Evolutionary conservation across 2,329 filamentous ascomycete species (phyloP).

Genomic region (Coniosporium tulheliwenetii): DNA sequence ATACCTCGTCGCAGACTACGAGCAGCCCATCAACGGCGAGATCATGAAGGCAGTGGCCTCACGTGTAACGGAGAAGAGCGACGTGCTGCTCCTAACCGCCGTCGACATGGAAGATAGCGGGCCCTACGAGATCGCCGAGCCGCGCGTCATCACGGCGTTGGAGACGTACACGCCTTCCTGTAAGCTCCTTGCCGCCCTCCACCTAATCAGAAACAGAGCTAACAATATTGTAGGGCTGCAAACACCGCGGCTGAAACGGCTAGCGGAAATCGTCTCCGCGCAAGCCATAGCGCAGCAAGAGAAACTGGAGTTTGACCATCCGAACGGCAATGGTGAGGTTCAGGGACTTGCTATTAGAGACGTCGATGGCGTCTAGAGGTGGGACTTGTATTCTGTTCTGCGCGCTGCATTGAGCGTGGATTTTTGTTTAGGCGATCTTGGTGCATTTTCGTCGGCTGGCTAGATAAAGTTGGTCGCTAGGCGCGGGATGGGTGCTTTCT

Average conservation of each 20-base stretch:
- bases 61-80: conserved; percentile 93
- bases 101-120: conserved; percentile 99
- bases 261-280: conserved; percentile 95
- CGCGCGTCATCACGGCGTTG: conserved; percentile 83
- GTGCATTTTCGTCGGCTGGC: too few relatives aligned
- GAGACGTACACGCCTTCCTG: conserved; percentile 98
- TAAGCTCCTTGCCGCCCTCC: conserved; percentile 32
- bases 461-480: too few relatives aligned
- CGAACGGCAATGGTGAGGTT: conserved; percentile 13
- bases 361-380: conserved; percentile 19
- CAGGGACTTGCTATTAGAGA: conserved; percentile 36
- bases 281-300: conserved; percentile 95
- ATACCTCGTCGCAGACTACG: conserved; percentile 95
- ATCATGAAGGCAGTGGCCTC: conserved; percentile 99
- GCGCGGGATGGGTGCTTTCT: too few relatives aligned
- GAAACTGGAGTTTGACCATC: conserved; percentile 45
- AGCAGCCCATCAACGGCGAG: conserved; percentile 97
- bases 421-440: too few relatives aligned
- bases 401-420: too few relatives aligned
- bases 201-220: background rate
- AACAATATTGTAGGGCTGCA: conserved; percentile 56
- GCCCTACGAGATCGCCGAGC: conserved; percentile 96
- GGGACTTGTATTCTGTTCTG: too few relatives aligned
- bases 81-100: conserved; percentile 80
- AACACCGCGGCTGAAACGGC: conserved; percentile 83